A percentile compares a stretch with the other conserved stretches of the same genome.
phyloP scores from a whole-genome alignment of 805 yeast genomes.

The Pichia sporocuriosa region DNA sequence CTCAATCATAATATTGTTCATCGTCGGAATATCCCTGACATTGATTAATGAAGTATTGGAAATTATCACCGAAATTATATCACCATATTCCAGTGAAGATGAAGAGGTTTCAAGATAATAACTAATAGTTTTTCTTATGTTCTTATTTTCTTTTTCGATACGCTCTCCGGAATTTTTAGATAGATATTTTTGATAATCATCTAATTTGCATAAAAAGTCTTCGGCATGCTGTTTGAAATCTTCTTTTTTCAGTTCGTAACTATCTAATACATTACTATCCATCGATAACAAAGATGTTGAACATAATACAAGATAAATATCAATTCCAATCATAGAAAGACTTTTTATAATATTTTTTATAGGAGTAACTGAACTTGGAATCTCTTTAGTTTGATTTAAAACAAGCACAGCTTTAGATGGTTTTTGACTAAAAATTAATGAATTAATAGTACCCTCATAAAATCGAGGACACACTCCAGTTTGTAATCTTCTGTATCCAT shows the following conservation, averaged over 20 bases:
- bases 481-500: slow-evolving; percentile 12
- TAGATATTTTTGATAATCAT: slow-evolving; percentile 14
- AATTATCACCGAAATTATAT: slow-evolving; percentile 18
- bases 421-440: slow-evolving; percentile 20
- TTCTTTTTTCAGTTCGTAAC: slow-evolving; percentile 12
- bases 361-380: slow-evolving; percentile 18
- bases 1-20: slow-evolving; percentile 23
- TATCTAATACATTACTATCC: slow-evolving; percentile 13
- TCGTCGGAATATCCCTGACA: slow-evolving; percentile 15
- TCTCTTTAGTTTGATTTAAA: slow-evolving; percentile 22
- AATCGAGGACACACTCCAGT: slow-evolving; percentile 26
- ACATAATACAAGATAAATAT: slow-evolving; percentile 20
- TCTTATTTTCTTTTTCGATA: no score
- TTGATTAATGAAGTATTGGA: slow-evolving; percentile 21
- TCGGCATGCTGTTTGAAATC: slow-evolving; percentile 10
- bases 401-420: slow-evolving; percentile 25
- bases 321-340: slow-evolving; percentile 25
- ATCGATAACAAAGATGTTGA: slow-evolving; percentile 15
- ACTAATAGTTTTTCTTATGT: no score
- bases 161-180: no score
- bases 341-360: slow-evolving; percentile 27
- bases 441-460: slow-evolving; percentile 25
- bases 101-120: no score
- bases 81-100: no score
- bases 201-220: slow-evolving; percentile 12